Base-by-base conservation (phyloP, 768 basidiomycete genomes). In the Chalciporus pseudorubinellus region DNA sequence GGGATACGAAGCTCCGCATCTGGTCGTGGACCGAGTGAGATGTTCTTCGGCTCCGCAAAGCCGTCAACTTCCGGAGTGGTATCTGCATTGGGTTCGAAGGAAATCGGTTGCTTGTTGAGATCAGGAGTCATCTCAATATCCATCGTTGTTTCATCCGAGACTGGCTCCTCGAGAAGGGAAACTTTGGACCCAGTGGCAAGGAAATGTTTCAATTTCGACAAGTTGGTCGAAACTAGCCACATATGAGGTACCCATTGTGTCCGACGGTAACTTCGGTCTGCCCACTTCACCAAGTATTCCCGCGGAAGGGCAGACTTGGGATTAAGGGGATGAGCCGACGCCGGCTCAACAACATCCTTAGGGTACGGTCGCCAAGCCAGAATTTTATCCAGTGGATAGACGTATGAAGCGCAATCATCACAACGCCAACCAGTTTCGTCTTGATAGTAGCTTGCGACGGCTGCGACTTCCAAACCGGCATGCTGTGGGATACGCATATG, bases 281-380 rank as follows among this genome's bases (percentile, higher is more conserved):
- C 68, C 92, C 93, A 98, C 67, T 98, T 98, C 49, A 98, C 83
- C 12, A 98, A 82, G 65, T 98, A 98, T 68, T 95, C 92, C 39
- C 95, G 74, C n/a, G 90, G 91, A 14, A 95, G 75, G 29, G 72
- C 59, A 21, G 73, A 65, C 65, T 85, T 93, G 65, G 75, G 75
- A 56, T 82, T 70, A 0, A 79, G 73, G 3, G 70, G 59, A 46
- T 77, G 71, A 7, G 71, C 61, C 24, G 59, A 69, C 21, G 71
- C 52, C 3, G 81, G 73, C 61, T 91, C 87, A 8, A 76, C 66
- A 16, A 82, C 87, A 53, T 78, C 76, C 1, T 77, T 68, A 21
- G 92, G 90, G 61, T 82, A 87, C 5, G 91, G 87, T 24, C 93
- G 78, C 95, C 95, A 97, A 2, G 93, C 95, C 38, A 97, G 75